Percentiles rank a stretch among this genome's conserved stretches.
Conservation (phyloP, 2,329 filamentous ascomycete species). For the Ophiognomonia clavigignenti-juglandacearum region DNA sequence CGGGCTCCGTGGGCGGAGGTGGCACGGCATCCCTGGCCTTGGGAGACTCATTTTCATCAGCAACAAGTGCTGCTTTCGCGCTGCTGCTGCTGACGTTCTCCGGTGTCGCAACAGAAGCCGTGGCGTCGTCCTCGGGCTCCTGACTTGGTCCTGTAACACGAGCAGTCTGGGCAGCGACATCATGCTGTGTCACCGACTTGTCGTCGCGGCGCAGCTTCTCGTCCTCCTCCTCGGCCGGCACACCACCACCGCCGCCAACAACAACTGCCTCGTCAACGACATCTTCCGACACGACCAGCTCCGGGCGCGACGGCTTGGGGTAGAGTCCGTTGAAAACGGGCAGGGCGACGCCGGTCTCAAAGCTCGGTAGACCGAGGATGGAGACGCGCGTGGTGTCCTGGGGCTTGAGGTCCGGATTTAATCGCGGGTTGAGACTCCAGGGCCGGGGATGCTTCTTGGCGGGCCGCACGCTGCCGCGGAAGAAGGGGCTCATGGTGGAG, state of each 20-base stretch:
- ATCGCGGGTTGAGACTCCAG: conserved; percentile 14
- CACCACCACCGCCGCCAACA: not conserved
- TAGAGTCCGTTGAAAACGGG: conserved; percentile 16
- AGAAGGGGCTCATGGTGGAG: conserved; percentile 15
- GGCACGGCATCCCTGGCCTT: not conserved
- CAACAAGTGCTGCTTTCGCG: no score
- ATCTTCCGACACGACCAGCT: not conserved
- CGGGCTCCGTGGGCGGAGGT: not conserved
- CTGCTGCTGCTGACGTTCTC: no score
- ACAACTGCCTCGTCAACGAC: not conserved
- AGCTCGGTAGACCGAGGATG: conserved; percentile 1
- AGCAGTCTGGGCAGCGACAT: not conserved
- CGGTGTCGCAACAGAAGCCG: no score
- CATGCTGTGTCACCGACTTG: no score
- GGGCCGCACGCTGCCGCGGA: conserved; percentile 13
- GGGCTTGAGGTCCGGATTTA: conserved; percentile 11
- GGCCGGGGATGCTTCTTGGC: conserved; percentile 9
- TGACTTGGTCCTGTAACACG: not conserved
- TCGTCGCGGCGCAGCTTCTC: no score
- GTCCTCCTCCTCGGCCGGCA: not conserved
- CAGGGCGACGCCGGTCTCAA: conserved; percentile 6
- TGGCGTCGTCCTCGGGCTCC: not conserved
- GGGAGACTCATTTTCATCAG: not conserved
- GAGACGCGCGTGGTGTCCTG: conserved; percentile 1
- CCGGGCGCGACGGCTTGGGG: not conserved